A percentile compares a stretch with the other conserved stretches of the same genome.
Evolutionary conservation across 495 filamentous ascomycete genomes (phyloP).

Genomic region (Hyaloscypha finlandica): DNA sequence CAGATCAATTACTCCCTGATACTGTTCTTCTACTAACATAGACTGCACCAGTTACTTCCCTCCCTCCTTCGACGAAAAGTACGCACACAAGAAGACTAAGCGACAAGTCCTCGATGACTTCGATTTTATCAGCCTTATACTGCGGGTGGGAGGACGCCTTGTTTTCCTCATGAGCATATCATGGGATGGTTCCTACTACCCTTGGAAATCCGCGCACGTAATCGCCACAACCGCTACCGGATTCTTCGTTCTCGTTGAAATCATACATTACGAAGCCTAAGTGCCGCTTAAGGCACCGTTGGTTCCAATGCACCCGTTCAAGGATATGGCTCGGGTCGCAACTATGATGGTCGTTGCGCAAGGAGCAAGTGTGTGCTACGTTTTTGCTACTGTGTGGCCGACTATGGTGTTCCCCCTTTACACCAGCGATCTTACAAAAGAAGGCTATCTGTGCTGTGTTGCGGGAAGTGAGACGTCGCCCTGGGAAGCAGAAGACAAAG

Average conservation of each 20-base stretch:
- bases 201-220: conserved; percentile 44
- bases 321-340: conserved; percentile 35
- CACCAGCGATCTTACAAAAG: conserved; percentile 1
- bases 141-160: conserved; percentile 36
- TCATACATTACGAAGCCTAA: conserved; percentile 38
- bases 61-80: conserved; percentile 32
- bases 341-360: conserved; percentile 26
- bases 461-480: background rate
- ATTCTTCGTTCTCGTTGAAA: conserved; percentile 37
- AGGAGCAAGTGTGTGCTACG: conserved; percentile 39
- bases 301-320: conserved; percentile 39
- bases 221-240: conserved; percentile 44
- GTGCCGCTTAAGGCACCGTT: conserved; percentile 27
- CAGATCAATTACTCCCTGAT: no score
- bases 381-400: conserved; percentile 36
- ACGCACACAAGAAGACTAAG: conserved; percentile 12
- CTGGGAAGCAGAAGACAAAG: background rate
- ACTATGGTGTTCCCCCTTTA: conserved; percentile 29
- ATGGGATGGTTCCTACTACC: conserved; percentile 47
- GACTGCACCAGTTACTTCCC: conserved; percentile 29
- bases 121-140: conserved; percentile 39
- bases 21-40: no score
- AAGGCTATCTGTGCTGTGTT: background rate
- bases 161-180: conserved; percentile 37
- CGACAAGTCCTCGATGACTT: conserved; percentile 29